Percentiles rank a stretch among this genome's conserved stretches.
These are phyloP conservation scores for Plectosphaerella sp. DNA, from an alignment of 2,329 filamentous ascomycete genomes.

Conservation along the genomic window DNA sequence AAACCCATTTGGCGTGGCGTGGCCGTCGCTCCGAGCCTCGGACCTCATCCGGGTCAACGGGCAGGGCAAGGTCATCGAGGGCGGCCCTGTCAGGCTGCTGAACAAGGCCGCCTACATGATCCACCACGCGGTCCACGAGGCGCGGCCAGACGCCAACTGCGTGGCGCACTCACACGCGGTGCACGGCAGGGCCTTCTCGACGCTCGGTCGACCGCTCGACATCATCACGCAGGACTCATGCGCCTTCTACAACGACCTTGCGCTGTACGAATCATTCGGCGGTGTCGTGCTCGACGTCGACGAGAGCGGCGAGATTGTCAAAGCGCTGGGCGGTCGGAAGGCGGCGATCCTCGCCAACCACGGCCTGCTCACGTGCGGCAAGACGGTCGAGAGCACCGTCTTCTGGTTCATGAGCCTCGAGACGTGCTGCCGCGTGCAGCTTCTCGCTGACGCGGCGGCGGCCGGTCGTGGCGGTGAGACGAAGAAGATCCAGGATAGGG, in stretches of 20 bases:
- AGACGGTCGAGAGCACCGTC: slow-evolving; percentile 44
- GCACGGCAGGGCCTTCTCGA: slow-evolving; percentile 54
- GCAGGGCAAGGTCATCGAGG: slow-evolving; percentile 52
- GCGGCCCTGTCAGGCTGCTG: slow-evolving; percentile 39
- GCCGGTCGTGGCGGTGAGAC: slow-evolving; percentile 59
- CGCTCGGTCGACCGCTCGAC: slow-evolving; percentile 56
- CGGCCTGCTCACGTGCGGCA: slow-evolving; percentile 46
- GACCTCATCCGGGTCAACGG: slow-evolving; percentile 65
- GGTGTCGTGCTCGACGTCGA: neutral
- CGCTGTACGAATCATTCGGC: slow-evolving; percentile 25
- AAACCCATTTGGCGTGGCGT: neutral
- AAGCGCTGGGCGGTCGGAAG: slow-evolving; percentile 41
- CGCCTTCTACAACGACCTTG: slow-evolving; percentile 51
- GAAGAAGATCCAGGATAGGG: slow-evolving; percentile 62
- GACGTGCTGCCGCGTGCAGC: slow-evolving; percentile 41
- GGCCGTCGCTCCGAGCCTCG: slow-evolving; percentile 22
- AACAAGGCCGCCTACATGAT: slow-evolving; percentile 38
- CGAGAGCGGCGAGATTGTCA: slow-evolving; percentile 31
- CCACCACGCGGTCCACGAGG: slow-evolving; percentile 42
- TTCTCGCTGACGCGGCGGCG: slow-evolving; percentile 55
- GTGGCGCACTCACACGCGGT: slow-evolving; percentile 51
- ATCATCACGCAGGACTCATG: slow-evolving; percentile 62
- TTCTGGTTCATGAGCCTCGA: slow-evolving; percentile 52
- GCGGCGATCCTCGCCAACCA: slow-evolving; percentile 51
- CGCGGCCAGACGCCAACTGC: slow-evolving; percentile 48